These are phyloP conservation scores for Aspergillus ostianus DNA, from an alignment of 495 filamentous ascomycete genomes.

Conservation along the genomic window DNA sequence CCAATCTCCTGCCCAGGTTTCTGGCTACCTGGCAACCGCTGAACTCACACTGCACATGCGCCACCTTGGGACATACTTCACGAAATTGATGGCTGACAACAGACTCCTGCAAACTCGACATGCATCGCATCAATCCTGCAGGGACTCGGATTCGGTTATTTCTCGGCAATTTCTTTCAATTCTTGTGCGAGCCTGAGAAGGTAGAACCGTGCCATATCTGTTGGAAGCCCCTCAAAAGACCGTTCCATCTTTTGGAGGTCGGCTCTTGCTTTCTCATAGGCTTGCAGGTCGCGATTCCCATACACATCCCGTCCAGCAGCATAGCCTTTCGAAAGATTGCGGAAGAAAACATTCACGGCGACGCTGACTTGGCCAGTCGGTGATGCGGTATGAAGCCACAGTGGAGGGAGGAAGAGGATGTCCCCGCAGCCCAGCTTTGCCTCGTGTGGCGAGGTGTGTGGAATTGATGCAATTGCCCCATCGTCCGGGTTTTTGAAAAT, in stretches of 20 bases:
- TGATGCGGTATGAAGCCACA: constrained; percentile 79
- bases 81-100: not conserved
- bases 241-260: constrained; percentile 67
- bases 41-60: not conserved
- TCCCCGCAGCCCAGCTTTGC: constrained; percentile 66
- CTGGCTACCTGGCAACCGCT: not conserved
- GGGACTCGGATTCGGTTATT: constrained; percentile 14
- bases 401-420: constrained; percentile 73
- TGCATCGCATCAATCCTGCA: not conserved
- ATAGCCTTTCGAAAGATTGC: constrained; percentile 65
- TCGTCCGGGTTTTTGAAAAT: constrained; percentile 54
- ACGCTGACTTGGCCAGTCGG: constrained; percentile 64
- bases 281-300: constrained; percentile 79
- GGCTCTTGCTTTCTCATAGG: constrained; percentile 76
- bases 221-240: constrained; percentile 64
- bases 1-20: not conserved
- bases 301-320: constrained; percentile 80
- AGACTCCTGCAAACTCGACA: not conserved
- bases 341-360: constrained; percentile 85
- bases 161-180: constrained; percentile 43
- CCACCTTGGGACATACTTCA: not conserved
- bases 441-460: constrained; percentile 63
- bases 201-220: constrained; percentile 71
- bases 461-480: constrained; percentile 37
- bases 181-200: constrained; percentile 71